Conservation (phyloP, 108 stramenopile genomes). For the Nitzschia inconspicua region DNA sequence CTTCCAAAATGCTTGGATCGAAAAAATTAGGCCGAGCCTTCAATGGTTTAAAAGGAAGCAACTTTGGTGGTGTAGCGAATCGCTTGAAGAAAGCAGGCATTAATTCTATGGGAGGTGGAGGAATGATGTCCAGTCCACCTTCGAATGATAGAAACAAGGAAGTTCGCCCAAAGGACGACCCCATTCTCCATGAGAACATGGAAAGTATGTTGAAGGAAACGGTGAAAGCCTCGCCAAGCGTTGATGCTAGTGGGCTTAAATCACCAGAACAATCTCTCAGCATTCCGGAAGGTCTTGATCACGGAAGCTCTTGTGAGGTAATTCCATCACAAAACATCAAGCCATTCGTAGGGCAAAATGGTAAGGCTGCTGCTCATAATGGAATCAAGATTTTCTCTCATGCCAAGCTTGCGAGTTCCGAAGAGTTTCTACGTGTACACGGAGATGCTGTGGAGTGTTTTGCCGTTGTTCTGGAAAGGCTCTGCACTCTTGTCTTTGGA, state of each 20-base stretch:
- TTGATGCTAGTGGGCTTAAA: slow-evolving; percentile 45
- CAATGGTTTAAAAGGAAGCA: slow-evolving; percentile 4
- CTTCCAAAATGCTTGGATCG: slow-evolving; percentile 30
- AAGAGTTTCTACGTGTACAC: slow-evolving; percentile 42
- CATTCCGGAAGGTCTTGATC: slow-evolving; percentile 63
- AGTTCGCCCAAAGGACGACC: slow-evolving; percentile 33
- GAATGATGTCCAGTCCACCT: background rate
- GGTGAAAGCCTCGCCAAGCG: slow-evolving; percentile 39
- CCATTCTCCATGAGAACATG: slow-evolving; percentile 44
- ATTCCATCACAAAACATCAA: slow-evolving; percentile 63
- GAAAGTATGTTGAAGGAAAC: slow-evolving; percentile 54
- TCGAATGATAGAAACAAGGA: background rate
- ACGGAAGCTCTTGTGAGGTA: slow-evolving; percentile 57
- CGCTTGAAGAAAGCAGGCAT: background rate
- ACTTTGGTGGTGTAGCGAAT: slow-evolving; percentile 1
- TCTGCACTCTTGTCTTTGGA: slow-evolving; percentile 40
- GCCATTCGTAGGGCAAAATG: slow-evolving; percentile 43
- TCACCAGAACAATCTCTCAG: slow-evolving; percentile 28
- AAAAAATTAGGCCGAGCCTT: slow-evolving; percentile 29
- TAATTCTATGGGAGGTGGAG: background rate
- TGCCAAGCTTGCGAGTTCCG: slow-evolving; percentile 22
- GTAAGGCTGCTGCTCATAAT: slow-evolving; percentile 46
- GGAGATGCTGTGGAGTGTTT: slow-evolving; percentile 55
- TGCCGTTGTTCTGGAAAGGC: slow-evolving; percentile 52
- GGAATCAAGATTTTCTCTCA: slow-evolving; percentile 59